These are phyloP conservation scores for Syzygium jambos DNA, from an alignment of 345 rosid genomes.

Conservation along the genomic window DNA sequence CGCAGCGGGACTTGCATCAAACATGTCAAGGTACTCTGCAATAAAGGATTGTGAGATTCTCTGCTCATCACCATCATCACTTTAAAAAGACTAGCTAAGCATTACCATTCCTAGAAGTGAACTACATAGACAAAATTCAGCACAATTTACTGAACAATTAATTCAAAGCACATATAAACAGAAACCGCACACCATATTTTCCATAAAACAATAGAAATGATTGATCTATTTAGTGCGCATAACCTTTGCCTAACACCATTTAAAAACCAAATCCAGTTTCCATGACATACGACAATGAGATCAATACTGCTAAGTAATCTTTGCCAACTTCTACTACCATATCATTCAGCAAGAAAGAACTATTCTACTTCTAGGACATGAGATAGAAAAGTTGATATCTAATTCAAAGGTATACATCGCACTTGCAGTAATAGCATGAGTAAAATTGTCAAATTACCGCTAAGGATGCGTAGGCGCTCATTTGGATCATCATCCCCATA, in stretches of 20 bases:
- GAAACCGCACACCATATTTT: not conserved
- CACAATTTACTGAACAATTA: not conserved
- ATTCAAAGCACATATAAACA: not conserved
- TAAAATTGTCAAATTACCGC: conserved; percentile 41
- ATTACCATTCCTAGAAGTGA: not conserved
- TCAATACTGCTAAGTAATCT: not conserved
- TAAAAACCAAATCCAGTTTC: not conserved
- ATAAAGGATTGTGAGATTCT: conserved; percentile 6
- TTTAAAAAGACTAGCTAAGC: not conserved
- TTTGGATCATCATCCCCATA: conserved; percentile 89
- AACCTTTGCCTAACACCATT: not conserved
- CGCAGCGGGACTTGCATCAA: conserved; percentile 61
- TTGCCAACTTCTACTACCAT: not conserved
- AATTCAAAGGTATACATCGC: not conserved
- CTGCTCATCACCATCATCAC: not conserved
- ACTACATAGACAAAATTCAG: not conserved
- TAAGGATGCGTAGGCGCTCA: conserved; percentile 72
- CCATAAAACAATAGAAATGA: not conserved
- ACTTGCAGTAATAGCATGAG: not conserved
- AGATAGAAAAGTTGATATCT: not conserved
- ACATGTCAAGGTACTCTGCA: conserved; percentile 74
- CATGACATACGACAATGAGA: not conserved
- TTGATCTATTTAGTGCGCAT: not conserved
- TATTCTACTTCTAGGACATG: not conserved
- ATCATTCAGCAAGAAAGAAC: not conserved